Evolutionary conservation across 1,284 basidiomycete genomes (phyloP).

Genomic region (Sanghuangporus baumii): DNA sequence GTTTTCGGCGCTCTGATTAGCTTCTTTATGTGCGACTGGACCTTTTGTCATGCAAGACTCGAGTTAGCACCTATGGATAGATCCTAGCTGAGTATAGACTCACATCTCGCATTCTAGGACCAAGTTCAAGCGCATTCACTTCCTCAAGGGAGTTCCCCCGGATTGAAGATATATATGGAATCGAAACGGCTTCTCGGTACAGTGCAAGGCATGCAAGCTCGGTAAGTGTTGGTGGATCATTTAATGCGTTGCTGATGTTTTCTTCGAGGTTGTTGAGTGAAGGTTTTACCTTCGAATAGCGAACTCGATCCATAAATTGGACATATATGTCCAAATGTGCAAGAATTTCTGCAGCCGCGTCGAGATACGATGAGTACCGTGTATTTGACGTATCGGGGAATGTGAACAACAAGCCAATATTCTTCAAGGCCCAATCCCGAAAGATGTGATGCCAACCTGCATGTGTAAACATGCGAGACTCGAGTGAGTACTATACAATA

Average conservation of each 20-base stretch:
- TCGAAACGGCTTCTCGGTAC: constrained; percentile 26
- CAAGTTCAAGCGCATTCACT: constrained; percentile 24
- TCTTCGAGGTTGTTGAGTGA: constrained; percentile 23
- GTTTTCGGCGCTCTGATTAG: too few relatives aligned
- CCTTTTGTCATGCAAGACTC: neutral
- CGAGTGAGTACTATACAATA: neutral
- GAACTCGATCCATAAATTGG: too few relatives aligned
- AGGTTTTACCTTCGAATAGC: constrained; percentile 25
- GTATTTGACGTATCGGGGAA: constrained; percentile 28
- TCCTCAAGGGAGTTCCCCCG: constrained; percentile 23
- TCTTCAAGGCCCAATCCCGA: too few relatives aligned
- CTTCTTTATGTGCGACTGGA: constrained; percentile 23
- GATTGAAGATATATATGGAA: constrained; percentile 24
- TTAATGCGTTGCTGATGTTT: too few relatives aligned
- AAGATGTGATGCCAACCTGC: constrained; percentile 21
- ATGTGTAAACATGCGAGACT: too few relatives aligned
- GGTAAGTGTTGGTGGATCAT: constrained; percentile 30
- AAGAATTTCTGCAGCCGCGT: constrained; percentile 24
- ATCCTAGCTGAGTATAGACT: too few relatives aligned
- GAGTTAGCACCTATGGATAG: too few relatives aligned
- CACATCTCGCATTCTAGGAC: constrained; percentile 23
- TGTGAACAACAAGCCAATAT: too few relatives aligned
- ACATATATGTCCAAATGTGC: too few relatives aligned
- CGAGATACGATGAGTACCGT: constrained; percentile 27
- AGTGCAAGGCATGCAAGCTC: constrained; percentile 31